Base-by-base conservation (phyloP, 1,139 yeast species). In the Candida tropicalis region DNA sequence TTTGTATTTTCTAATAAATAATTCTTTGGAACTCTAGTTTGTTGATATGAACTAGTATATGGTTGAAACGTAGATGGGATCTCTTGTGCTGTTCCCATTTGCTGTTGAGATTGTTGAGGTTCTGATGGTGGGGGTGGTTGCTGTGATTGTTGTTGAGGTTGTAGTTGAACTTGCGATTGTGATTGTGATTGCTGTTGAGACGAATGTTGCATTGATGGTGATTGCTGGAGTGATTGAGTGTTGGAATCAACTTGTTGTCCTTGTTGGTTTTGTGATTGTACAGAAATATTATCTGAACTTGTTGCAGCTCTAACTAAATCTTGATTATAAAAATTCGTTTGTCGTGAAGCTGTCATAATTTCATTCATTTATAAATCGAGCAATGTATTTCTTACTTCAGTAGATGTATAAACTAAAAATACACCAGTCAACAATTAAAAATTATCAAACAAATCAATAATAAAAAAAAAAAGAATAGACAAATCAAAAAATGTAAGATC, bases 341-440 rank as follows among this genome's bases (percentile, higher is more conserved):
- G 49, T 8, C 45, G 39, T 25, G 50, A 50, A 9, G 50, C 45
- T 36, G 53, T 39, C 54, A 51, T 50, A 31, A 50, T 45, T 18
- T 41, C 45, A 35, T 41, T 49, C 52, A 49, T 51, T 40, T 48
- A 47, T 32, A 22, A 40, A 24, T 10, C 33, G 18, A n/a, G n/a
- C n/a, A n/a, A n/a, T n/a, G n/a, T n/a, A n/a, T n/a, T n/a, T n/a
- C n/a, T n/a, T n/a, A n/a, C n/a, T n/a, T n/a, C n/a, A n/a, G n/a
- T n/a, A n/a, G n/a, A n/a, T n/a, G n/a, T n/a, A n/a, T n/a, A n/a
- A n/a, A n/a, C n/a, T n/a, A n/a, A 20, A 20, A 20, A 20, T 9
- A 20, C 6, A 20, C 6, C 3, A 20, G 2, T 20, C 8, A 3
- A 20, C 8, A 20, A 20, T 20, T 4, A 6, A 20, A 20, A 9